phyloP scores from a whole-genome alignment of 106 monocot species.

The Narthecium ossifragum region DNA sequence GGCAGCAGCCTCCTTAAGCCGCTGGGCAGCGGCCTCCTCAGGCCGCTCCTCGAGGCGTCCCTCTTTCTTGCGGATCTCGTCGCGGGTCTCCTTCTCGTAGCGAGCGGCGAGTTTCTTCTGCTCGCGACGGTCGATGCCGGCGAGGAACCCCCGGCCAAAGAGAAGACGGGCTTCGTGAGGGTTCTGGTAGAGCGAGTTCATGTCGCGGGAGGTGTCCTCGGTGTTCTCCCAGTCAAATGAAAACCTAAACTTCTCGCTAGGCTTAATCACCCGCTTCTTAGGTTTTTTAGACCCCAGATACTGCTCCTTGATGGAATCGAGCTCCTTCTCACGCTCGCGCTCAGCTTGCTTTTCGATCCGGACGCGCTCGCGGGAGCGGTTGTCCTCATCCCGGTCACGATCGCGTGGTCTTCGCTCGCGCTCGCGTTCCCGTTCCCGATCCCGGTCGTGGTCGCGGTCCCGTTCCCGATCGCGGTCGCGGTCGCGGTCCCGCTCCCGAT shows the following conservation, averaged over 20 bases:
- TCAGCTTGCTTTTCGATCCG: slow-evolving; percentile 70
- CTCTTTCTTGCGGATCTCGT: slow-evolving; percentile 72
- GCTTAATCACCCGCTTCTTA: slow-evolving; percentile 95
- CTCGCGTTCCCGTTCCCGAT: not conserved
- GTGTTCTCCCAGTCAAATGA: slow-evolving; percentile 99
- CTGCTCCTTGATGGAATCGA: slow-evolving; percentile 93
- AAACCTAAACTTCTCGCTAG: slow-evolving; percentile 96
- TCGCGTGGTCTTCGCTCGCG: slow-evolving; percentile 17
- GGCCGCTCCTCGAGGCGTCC: slow-evolving; percentile 56
- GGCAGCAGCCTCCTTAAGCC: slow-evolving; percentile 71
- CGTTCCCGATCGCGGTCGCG: slow-evolving; percentile 12
- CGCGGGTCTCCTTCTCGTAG: slow-evolving; percentile 81
- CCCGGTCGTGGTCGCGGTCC: slow-evolving; percentile 29
- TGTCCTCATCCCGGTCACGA: slow-evolving; percentile 26
- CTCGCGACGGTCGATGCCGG: slow-evolving; percentile 87
- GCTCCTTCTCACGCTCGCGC: slow-evolving; percentile 87
- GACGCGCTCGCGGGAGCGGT: slow-evolving; percentile 25
- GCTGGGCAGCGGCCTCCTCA: slow-evolving; percentile 60
- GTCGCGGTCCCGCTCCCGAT: slow-evolving; percentile 17
- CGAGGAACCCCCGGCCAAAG: slow-evolving; percentile 84
- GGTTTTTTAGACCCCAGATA: slow-evolving; percentile 95
- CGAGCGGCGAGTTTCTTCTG: slow-evolving; percentile 85
- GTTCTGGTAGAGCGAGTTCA: slow-evolving; percentile 87
- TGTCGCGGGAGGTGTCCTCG: slow-evolving; percentile 95
- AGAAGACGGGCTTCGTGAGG: slow-evolving; percentile 89